Conservation (phyloP, 768 basidiomycete genomes). For the Mycena galopus region DNA sequence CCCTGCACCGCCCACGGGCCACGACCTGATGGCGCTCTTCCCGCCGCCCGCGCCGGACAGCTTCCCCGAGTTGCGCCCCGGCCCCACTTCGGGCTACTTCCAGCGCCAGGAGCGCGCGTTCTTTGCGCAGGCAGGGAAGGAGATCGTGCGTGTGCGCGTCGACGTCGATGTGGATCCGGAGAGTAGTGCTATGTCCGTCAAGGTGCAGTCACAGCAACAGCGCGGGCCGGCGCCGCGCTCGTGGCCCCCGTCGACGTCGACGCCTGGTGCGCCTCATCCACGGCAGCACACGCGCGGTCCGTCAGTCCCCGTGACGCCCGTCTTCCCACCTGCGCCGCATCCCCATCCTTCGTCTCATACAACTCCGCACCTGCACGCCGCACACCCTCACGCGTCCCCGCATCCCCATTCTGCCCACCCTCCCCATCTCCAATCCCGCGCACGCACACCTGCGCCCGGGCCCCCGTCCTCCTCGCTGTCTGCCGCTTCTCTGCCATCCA, state of each 20-base stretch:
- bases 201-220: no score
- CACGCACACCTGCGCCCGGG: background rate
- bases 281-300: background rate
- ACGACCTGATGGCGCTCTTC: slow-evolving; percentile 89
- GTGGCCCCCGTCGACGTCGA: no score
- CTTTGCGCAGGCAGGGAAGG: slow-evolving; percentile 83
- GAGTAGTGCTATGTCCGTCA: no score
- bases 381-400: no score
- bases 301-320: slow-evolving; percentile 10
- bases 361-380: slow-evolving; percentile 46
- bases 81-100: slow-evolving; percentile 81
- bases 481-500: no score
- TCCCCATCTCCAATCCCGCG: no score
- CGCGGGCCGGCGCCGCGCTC: no score
- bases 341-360: slow-evolving; percentile 41
- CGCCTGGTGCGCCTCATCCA: no score
- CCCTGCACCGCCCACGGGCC: slow-evolving; percentile 83
- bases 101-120: slow-evolving; percentile 83
- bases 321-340: slow-evolving; percentile 33
- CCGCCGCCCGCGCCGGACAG: slow-evolving; percentile 75
- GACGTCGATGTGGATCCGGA: slow-evolving; percentile 63
- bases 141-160: slow-evolving; percentile 81
- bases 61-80: slow-evolving; percentile 67
- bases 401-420: no score
- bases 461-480: no score